phyloP scores from a whole-genome alignment of 2,329 filamentous ascomycete species.

The Fusarium drepaniforme region DNA sequence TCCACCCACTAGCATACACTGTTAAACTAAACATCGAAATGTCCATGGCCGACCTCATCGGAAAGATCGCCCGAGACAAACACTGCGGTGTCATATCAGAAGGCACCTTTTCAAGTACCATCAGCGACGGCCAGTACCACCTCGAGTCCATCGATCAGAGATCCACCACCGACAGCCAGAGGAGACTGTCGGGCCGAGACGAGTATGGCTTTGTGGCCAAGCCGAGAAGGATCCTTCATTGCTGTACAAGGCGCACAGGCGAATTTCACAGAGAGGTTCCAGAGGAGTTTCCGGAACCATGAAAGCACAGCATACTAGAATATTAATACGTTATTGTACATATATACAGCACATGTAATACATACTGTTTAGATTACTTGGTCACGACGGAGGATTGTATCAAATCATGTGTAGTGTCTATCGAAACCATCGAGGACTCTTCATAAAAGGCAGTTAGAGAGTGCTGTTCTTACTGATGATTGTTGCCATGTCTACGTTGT shows the following conservation, averaged over 20 bases:
- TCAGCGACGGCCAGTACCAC: slow-evolving; percentile 25
- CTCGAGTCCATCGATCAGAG: slow-evolving; percentile 8
- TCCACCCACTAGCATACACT: slow-evolving; percentile 65
- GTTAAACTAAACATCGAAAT: slow-evolving; percentile 68
- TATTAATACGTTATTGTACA: neutral
- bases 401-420: neutral
- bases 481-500: too few species aligned
- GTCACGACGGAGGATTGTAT: neutral
- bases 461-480: too few species aligned
- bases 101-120: slow-evolving; percentile 29
- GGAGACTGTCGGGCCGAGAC: neutral
- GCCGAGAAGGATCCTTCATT: slow-evolving; percentile 24
- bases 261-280: slow-evolving; percentile 20
- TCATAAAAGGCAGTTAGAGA: too few species aligned
- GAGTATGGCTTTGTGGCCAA: slow-evolving; percentile 13
- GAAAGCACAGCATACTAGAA: neutral
- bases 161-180: slow-evolving; percentile 5
- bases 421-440: neutral
- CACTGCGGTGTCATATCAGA: slow-evolving; percentile 31
- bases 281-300: slow-evolving; percentile 15
- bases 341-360: neutral
- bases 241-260: slow-evolving; percentile 16
- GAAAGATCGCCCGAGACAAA: slow-evolving; percentile 48
- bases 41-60: slow-evolving; percentile 65
- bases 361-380: neutral